A percentile compares a stretch with the other conserved stretches of the same genome.
These are phyloP conservation scores for Pythium coloratum DNA, from an alignment of 352 stramenopile genomes.

Conservation along the genomic window DNA sequence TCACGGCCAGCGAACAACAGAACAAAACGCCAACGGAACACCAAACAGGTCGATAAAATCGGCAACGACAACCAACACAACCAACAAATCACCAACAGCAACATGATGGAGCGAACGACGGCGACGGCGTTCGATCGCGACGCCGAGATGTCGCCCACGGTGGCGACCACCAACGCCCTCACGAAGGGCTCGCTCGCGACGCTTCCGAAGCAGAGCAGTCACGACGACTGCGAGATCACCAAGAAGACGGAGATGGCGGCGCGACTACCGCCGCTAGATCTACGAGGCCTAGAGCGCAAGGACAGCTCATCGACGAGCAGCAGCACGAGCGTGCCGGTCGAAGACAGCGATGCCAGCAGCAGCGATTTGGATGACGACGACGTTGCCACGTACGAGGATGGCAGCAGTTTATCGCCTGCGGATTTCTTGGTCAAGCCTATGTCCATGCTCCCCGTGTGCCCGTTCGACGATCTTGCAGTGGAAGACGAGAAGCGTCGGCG, in stretches of 20 bases:
- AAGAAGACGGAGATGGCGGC: constrained; percentile 6
- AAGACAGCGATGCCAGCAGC: constrained; percentile 32
- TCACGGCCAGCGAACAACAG: not conserved
- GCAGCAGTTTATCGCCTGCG: constrained; percentile 22
- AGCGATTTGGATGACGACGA: constrained; percentile 39
- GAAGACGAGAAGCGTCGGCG: constrained; percentile 80
- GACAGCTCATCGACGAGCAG: constrained; percentile 32
- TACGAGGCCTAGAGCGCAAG: constrained; percentile 21
- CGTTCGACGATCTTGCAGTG: constrained; percentile 69
- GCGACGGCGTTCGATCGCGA: constrained; percentile 20
- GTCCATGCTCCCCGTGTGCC: constrained; percentile 69
- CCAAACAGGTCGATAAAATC: not conserved
- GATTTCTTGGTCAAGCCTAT: constrained; percentile 73
- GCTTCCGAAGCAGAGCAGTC: constrained; percentile 12
- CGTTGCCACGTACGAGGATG: constrained; percentile 26
- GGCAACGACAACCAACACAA: constrained; percentile 2
- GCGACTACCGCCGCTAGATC: constrained; percentile 21
- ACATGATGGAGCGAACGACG: constrained; percentile 21
- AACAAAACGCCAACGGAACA: constrained; percentile 9
- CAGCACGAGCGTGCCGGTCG: constrained; percentile 25
- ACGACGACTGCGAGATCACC: not conserved
- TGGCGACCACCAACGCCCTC: not conserved
- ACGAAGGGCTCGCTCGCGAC: constrained; percentile 13
- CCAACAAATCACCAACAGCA: not conserved
- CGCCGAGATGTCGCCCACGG: constrained; percentile 1